These are phyloP conservation scores for Pugionium dolabratum DNA, from an alignment of 345 rosid genomes.

Conservation along the genomic window DNA sequence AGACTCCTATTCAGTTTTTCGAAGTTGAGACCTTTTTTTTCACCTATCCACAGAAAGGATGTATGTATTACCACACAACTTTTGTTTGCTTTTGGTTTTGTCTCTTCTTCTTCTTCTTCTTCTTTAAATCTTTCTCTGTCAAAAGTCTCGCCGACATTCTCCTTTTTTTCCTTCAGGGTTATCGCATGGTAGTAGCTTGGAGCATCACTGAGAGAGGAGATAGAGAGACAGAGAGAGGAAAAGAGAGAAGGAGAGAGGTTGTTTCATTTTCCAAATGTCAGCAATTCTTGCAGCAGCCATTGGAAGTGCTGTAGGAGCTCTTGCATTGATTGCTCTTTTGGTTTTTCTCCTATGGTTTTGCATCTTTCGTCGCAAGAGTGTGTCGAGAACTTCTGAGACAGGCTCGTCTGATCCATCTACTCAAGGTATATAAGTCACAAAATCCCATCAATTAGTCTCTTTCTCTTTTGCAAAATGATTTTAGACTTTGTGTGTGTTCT, in stretches of 20 bases:
- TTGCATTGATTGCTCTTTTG: conserved; percentile 65
- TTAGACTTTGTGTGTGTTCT: conserved; percentile 18
- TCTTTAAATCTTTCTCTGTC: conserved; percentile 20
- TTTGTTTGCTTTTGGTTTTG: conserved; percentile 39
- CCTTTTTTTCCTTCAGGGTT: conserved; percentile 22
- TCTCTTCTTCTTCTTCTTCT: conserved; percentile 53
- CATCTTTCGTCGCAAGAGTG: conserved; percentile 47
- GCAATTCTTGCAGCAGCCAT: conserved; percentile 72
- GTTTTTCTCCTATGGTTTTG: conserved; percentile 64
- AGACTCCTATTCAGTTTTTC: conserved; percentile 26
- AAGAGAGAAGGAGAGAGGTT: background rate
- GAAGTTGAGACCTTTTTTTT: conserved; percentile 31
- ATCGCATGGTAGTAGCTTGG: conserved; percentile 41
- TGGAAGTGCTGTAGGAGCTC: conserved; percentile 97
- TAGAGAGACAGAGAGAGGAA: background rate
- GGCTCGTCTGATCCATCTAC: conserved; percentile 78
- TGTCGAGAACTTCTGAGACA: conserved; percentile 76
- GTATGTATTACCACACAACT: background rate
- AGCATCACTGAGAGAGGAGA: conserved; percentile 45
- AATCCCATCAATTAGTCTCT: conserved; percentile 48
- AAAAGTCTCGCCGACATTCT: conserved; percentile 35
- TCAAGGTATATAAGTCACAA: conserved; percentile 60
- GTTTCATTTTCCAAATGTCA: conserved; percentile 72
- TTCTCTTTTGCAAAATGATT: conserved; percentile 9
- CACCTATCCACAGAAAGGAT: background rate